These are phyloP conservation scores for Periglandula ipomoeae DNA, from an alignment of 2,329 filamentous ascomycete genomes.

Conservation along the genomic window DNA sequence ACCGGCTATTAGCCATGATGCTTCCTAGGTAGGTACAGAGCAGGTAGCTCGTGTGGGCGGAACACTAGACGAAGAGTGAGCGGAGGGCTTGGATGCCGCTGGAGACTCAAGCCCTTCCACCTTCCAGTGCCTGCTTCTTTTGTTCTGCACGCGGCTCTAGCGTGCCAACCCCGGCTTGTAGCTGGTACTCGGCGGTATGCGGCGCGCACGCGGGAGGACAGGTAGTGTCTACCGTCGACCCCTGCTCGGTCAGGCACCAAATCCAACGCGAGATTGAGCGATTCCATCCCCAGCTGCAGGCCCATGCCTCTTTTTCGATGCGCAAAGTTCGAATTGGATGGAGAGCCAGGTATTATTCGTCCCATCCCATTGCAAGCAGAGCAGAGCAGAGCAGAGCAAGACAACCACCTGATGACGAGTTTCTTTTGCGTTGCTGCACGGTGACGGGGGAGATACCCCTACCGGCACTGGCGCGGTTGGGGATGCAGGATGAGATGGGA, in stretches of 20 bases:
- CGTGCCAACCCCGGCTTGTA: background rate
- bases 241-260: background rate
- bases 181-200: background rate
- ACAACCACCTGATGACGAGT: background rate
- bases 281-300: too few species aligned
- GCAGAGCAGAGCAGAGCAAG: background rate
- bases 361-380: background rate
- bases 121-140: background rate
- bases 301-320: too few species aligned
- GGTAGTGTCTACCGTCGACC: background rate
- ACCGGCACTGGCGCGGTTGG: too few species aligned
- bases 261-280: background rate
- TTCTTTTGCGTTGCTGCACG: background rate
- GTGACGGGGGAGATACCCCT: background rate
- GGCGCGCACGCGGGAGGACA: background rate
- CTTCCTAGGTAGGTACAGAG: too few species aligned
- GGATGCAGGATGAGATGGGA: too few species aligned
- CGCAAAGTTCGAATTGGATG: too few species aligned
- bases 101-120: too few species aligned
- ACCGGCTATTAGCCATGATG: too few species aligned
- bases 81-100: too few species aligned
- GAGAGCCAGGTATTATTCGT: too few species aligned
- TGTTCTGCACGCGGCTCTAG: conserved; percentile 4
- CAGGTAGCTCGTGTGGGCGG: too few species aligned
- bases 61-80: too few species aligned